phyloP scores from a whole-genome alignment of 306 rosid species.

The Trifolium fragiferum region DNA sequence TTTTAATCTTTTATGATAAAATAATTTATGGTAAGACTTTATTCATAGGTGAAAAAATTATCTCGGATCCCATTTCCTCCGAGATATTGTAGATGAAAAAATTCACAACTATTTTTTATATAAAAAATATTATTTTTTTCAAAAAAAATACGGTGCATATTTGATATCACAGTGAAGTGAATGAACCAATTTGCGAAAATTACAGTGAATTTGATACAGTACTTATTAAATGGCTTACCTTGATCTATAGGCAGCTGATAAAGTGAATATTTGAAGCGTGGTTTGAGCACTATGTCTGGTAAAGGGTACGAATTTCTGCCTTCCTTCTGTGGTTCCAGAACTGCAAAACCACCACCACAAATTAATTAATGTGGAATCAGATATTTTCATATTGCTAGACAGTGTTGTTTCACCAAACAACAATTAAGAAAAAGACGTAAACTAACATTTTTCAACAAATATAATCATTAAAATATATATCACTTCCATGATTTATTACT shows the following conservation, averaged over 20 bases:
- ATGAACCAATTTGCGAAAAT: too few relatives aligned
- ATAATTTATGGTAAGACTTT: too few relatives aligned
- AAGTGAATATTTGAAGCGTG: conserved; percentile 81
- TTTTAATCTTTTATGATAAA: too few relatives aligned
- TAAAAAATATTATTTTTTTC: not conserved
- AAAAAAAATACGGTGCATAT: not conserved
- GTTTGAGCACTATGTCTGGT: conserved; percentile 86
- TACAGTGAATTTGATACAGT: too few relatives aligned
- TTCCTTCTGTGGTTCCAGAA: conserved; percentile 96
- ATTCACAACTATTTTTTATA: not conserved
- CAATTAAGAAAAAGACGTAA: not conserved
- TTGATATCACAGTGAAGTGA: too few relatives aligned
- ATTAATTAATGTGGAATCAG: not conserved
- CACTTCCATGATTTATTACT: not conserved
- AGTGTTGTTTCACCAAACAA: not conserved
- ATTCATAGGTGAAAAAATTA: not conserved
- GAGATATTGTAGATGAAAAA: too few relatives aligned
- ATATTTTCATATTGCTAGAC: not conserved
- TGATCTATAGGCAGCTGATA: conserved; percentile 90
- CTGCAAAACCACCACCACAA: conserved; percentile 47
- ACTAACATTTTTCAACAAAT: not conserved
- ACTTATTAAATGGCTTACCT: conserved; percentile 52
- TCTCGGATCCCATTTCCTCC: too few relatives aligned
- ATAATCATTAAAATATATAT: too few relatives aligned
- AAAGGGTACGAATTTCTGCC: conserved; percentile 87